Evolutionary conservation across 306 rosid genomes (phyloP).

Genomic region (peach (Prunus persica)): DNA sequence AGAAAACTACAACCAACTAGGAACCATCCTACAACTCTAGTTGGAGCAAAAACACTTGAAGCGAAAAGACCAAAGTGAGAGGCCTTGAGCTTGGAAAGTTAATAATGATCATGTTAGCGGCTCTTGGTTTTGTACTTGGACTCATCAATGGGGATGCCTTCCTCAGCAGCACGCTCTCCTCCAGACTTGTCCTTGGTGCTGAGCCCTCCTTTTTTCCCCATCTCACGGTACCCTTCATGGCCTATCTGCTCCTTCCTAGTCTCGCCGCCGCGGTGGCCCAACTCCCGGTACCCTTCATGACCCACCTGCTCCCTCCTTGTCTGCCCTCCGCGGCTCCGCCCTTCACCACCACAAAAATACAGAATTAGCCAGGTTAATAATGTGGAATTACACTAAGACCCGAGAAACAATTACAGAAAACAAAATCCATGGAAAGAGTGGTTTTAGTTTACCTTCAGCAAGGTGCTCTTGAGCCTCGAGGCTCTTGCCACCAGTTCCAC

Average conservation of each 20-base stretch:
- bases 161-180: constrained; percentile 54
- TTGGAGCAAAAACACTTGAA: not conserved
- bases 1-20: not conserved
- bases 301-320: constrained; percentile 66
- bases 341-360: constrained; percentile 11
- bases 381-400: no score
- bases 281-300: constrained; percentile 43
- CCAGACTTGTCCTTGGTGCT: constrained; percentile 53
- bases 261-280: constrained; percentile 34
- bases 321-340: constrained; percentile 62
- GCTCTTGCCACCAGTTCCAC: constrained; percentile 82
- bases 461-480: constrained; percentile 78
- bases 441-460: constrained; percentile 51
- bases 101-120: not conserved
- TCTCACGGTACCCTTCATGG: constrained; percentile 38
- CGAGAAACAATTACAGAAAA: not conserved
- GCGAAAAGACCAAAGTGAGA: not conserved
- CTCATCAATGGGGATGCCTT: constrained; percentile 51
- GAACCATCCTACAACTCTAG: not conserved
- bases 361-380: not conserved
- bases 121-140: constrained; percentile 48
- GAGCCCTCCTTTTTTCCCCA: constrained; percentile 72
- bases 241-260: constrained; percentile 28
- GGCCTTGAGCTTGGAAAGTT: not conserved
- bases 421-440: not conserved